These are phyloP conservation scores for Candida jianshihensis DNA, from an alignment of 805 yeast genomes.

Conservation along the genomic window DNA sequence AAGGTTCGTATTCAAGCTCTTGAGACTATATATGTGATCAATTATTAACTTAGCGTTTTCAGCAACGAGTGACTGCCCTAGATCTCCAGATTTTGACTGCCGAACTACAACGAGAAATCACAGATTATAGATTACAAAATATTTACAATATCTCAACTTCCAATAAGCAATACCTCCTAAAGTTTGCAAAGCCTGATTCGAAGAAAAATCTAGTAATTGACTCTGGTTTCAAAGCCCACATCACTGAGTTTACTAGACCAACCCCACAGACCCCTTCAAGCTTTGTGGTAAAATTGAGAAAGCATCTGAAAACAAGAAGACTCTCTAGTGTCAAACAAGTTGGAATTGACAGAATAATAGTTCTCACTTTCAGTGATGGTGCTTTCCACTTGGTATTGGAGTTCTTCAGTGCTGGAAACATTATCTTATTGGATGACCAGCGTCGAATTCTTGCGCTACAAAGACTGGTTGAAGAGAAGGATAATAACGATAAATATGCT, in stretches of 20 bases:
- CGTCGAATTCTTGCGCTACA: conserved; percentile 64
- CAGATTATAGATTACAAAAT: conserved; percentile 71
- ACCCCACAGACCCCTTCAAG: conserved; percentile 77
- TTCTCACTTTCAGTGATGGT: conserved; percentile 81
- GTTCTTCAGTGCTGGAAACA: conserved; percentile 93
- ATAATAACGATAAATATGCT: conserved; percentile 54
- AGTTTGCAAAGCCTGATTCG: conserved; percentile 78
- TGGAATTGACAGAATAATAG: conserved; percentile 76
- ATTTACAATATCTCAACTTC: conserved; percentile 75
- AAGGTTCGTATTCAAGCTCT: no score
- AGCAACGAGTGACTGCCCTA: conserved; percentile 83
- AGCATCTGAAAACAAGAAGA: conserved; percentile 76
- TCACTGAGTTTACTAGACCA: conserved; percentile 75
- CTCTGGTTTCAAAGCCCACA: conserved; percentile 76
- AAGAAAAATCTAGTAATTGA: conserved; percentile 72
- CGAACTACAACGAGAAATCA: conserved; percentile 54
- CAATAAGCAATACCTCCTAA: conserved; percentile 65
- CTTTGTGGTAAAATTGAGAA: conserved; percentile 79
- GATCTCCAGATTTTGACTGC: conserved; percentile 67
- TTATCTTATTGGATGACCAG: conserved; percentile 66
- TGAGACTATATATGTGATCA: neutral
- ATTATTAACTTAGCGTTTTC: neutral
- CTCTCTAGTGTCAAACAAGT: conserved; percentile 68
- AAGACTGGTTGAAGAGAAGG: conserved; percentile 72
- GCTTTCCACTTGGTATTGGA: conserved; percentile 71